Percentiles rank a stretch among this genome's conserved stretches.
phyloP scores from a whole-genome alignment of 331 rosid genomes.

The Cucumis variabilis region DNA sequence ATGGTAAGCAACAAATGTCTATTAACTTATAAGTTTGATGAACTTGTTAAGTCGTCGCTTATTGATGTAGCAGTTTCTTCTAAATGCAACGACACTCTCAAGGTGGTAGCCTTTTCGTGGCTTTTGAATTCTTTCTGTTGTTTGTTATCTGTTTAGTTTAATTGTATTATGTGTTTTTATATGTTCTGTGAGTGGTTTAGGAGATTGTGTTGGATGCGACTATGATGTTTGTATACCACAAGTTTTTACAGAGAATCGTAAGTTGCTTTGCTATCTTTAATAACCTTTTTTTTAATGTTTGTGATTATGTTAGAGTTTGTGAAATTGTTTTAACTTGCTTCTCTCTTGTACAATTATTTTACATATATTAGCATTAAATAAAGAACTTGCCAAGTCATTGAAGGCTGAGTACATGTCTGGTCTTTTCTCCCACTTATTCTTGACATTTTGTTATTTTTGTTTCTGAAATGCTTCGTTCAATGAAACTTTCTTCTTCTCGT shows the following conservation, averaged over 20 bases:
- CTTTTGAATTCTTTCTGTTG: not conserved
- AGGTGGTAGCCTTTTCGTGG: slow-evolving; percentile 45
- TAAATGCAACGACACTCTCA: slow-evolving; percentile 57
- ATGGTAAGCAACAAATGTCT: no score
- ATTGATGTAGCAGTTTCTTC: slow-evolving; percentile 55
- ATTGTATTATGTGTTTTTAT: not conserved
- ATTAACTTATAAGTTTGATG: slow-evolving; percentile 54
- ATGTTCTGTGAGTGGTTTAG: slow-evolving; percentile 37
- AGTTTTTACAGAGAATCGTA: slow-evolving; percentile 66
- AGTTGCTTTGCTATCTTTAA: slow-evolving; percentile 33
- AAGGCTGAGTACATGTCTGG: slow-evolving; percentile 62
- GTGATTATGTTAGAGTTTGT: not conserved
- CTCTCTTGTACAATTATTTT: slow-evolving; percentile 66
- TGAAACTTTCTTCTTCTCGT: slow-evolving; percentile 28
- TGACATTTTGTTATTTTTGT: no score
- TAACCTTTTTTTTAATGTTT: not conserved
- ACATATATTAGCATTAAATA: slow-evolving; percentile 74
- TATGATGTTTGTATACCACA: slow-evolving; percentile 86
- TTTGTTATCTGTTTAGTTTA: not conserved
- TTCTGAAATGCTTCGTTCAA: not conserved
- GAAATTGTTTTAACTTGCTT: not conserved
- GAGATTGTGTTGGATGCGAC: slow-evolving; percentile 83
- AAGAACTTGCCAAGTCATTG: slow-evolving; percentile 57
- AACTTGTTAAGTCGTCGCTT: slow-evolving; percentile 58
- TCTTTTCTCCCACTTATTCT: slow-evolving; percentile 32